Evolutionary conservation across 2,329 filamentous ascomycete genomes (phyloP).

Genomic region (Hypoxylon sp.): DNA sequence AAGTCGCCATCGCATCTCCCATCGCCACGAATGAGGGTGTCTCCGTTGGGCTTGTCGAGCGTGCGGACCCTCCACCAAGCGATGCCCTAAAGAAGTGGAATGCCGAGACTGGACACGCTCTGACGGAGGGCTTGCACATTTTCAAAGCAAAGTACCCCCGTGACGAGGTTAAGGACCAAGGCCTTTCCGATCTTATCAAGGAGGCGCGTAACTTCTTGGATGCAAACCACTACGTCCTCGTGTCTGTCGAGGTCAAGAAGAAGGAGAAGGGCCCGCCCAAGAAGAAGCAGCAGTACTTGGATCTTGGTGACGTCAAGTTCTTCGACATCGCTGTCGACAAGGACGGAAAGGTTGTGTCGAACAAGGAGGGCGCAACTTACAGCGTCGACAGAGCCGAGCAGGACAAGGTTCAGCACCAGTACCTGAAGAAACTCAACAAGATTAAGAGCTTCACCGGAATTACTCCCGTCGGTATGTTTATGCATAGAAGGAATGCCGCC

Average conservation of each 20-base stretch:
- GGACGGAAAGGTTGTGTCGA: background rate
- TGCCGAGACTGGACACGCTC: background rate
- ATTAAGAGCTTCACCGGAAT: no score
- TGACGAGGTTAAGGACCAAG: background rate
- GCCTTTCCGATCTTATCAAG: background rate
- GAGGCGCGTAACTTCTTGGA: slow-evolving; percentile 15
- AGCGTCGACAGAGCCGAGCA: background rate
- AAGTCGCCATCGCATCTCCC: background rate
- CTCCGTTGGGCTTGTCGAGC: background rate
- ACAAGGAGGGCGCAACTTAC: background rate
- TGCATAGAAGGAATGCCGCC: background rate
- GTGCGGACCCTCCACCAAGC: background rate
- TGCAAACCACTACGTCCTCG: slow-evolving; percentile 15
- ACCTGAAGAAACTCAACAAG: background rate
- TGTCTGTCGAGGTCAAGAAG: slow-evolving; percentile 15
- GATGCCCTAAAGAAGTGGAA: background rate
- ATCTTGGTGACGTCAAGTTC: background rate
- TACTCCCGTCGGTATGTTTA: background rate
- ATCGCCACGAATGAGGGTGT: background rate
- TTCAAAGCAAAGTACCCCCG: background rate
- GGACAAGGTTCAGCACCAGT: background rate
- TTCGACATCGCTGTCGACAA: background rate
- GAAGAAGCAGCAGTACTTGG: background rate
- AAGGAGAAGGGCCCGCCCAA: slow-evolving; percentile 8
- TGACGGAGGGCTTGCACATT: background rate